phyloP scores from a whole-genome alignment of 257 asterid species.

The Solanum microdontum region DNA sequence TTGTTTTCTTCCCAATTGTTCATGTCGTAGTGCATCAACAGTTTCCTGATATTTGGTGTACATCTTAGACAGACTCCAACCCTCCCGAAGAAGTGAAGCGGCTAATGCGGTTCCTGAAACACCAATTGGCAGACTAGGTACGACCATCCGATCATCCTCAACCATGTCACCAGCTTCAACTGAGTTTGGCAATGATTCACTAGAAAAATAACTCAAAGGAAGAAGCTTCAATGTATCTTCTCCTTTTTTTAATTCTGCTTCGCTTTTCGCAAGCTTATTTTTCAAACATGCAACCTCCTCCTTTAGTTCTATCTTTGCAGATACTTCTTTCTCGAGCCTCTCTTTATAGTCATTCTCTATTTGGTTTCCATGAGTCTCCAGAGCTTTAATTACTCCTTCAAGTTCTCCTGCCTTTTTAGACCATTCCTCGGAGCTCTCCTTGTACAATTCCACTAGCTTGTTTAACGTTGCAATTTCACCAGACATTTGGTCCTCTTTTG shows the following conservation, averaged over 20 bases:
- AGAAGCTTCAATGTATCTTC: conserved; percentile 37
- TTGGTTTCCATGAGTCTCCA: conserved; percentile 77
- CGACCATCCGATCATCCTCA: conserved; percentile 54
- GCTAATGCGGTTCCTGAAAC: conserved; percentile 96
- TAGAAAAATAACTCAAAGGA: conserved; percentile 38
- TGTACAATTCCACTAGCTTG: conserved; percentile 74
- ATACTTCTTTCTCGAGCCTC: conserved; percentile 67
- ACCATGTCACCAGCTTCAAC: conserved; percentile 23
- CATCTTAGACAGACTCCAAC: conserved; percentile 87
- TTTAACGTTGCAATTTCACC: conserved; percentile 74
- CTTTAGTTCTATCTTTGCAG: conserved; percentile 45
- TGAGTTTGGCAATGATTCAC: conserved; percentile 5
- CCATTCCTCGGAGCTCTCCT: conserved; percentile 94
- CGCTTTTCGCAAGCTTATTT: conserved; percentile 42
- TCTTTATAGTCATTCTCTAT: conserved; percentile 61
- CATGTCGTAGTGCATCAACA: conserved; percentile 82
- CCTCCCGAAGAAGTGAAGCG: conserved; percentile 92
- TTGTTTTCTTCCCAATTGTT: conserved; percentile 85
- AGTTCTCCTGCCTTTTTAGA: conserved; percentile 95
- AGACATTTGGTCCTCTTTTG: conserved; percentile 56
- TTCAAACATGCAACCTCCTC: conserved; percentile 56
- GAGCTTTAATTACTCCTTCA: conserved; percentile 92
- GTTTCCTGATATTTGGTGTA: conserved; percentile 89
- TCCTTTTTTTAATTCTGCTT: conserved; percentile 49
- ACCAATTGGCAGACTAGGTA: conserved; percentile 68